Evolutionary conservation across 2,329 filamentous ascomycete genomes (phyloP).

Genomic region (Aspergillus niger): DNA sequence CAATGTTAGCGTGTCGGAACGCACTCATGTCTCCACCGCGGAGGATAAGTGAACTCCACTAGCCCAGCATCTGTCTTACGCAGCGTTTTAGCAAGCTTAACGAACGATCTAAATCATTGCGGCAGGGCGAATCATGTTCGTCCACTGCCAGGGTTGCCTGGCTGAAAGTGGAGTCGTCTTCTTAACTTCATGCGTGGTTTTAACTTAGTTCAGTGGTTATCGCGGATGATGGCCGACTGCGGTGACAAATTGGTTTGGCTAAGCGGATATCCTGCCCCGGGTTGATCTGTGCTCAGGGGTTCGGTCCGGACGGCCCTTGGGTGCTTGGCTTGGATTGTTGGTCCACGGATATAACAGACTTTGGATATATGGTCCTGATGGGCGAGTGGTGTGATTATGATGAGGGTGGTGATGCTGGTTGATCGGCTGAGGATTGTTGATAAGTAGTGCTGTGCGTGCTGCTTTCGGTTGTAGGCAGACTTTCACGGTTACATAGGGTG

Average conservation of each 20-base stretch:
- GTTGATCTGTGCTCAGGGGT: conserved; percentile 9
- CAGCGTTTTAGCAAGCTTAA: background rate
- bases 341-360: background rate
- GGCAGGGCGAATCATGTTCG: background rate
- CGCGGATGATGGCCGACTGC: background rate
- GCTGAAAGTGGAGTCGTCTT: background rate
- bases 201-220: background rate
- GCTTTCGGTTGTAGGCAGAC: background rate
- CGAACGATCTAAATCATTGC: background rate
- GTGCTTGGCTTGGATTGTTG: background rate
- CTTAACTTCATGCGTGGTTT: background rate
- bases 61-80: background rate
- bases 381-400: background rate
- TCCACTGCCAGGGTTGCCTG: background rate
- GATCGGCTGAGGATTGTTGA: background rate
- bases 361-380: background rate
- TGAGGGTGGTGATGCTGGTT: background rate
- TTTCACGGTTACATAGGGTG: background rate
- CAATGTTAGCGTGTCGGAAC: background rate
- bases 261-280: background rate
- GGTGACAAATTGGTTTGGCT: conserved; percentile 9
- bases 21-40: background rate
- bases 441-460: background rate
- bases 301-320: conserved; percentile 1
- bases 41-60: background rate